These are phyloP conservation scores for Ceratocystis eucalypticola DNA, from an alignment of 2,329 filamentous ascomycete species.

Conservation along the genomic window DNA sequence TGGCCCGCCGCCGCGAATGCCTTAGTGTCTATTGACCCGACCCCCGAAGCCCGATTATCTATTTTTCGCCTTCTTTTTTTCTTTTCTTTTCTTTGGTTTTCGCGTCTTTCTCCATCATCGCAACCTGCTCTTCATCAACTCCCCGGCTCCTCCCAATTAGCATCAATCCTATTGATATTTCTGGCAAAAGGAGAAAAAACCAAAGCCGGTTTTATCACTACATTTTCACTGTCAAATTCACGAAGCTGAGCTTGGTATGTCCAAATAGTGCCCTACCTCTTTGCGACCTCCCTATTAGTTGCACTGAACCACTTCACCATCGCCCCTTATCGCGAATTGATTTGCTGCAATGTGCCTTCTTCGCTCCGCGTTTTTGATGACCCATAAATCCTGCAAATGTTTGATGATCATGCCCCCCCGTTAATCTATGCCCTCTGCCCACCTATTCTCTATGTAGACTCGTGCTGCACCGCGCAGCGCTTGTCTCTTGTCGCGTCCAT, in stretches of 20 bases:
- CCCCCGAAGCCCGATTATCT: slow-evolving; percentile 1
- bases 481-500: too few species aligned
- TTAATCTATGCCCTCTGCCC: too few species aligned
- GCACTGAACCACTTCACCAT: background rate
- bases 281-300: background rate
- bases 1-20: slow-evolving; percentile 17
- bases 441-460: too few species aligned
- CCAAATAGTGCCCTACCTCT: background rate
- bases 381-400: too few species aligned
- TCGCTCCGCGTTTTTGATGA: too few species aligned
- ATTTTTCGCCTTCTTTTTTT: slow-evolving; percentile 16
- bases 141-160: too few species aligned
- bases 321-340: background rate
- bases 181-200: too few species aligned
- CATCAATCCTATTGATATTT: too few species aligned
- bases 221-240: background rate
- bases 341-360: too few species aligned
- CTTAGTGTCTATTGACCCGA: slow-evolving; percentile 4
- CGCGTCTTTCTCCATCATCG: background rate
- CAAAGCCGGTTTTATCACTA: background rate
- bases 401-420: too few species aligned
- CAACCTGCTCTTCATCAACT: too few species aligned
- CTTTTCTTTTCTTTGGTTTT: slow-evolving; percentile 13
- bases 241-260: background rate
- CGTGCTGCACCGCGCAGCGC: too few species aligned